Evolutionary conservation across 345 rosid genomes (phyloP).

Genomic region (Anastatica hierochuntica): DNA sequence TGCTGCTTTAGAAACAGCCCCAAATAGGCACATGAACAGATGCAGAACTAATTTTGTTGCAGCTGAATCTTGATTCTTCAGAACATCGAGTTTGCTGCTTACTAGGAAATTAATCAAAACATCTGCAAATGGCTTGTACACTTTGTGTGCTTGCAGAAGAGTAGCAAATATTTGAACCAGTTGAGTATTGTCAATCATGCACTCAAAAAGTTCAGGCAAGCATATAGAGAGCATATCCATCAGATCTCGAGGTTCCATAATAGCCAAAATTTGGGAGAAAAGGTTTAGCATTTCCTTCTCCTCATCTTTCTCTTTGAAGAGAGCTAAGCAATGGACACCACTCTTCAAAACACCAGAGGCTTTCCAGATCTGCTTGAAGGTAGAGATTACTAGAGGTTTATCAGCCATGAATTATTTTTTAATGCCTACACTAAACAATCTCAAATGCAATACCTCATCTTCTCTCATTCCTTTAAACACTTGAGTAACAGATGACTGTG

Average conservation of each 20-base stretch:
- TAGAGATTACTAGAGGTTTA: slow-evolving; percentile 20
- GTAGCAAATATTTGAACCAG: slow-evolving; percentile 79
- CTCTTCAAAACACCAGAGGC: slow-evolving; percentile 88
- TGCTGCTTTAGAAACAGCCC: slow-evolving; percentile 82
- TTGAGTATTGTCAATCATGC: slow-evolving; percentile 84
- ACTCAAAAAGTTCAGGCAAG: slow-evolving; percentile 89
- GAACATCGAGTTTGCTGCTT: slow-evolving; percentile 67
- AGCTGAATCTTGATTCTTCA: slow-evolving; percentile 80
- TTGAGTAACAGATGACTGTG: slow-evolving; percentile 49
- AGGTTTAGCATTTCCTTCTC: slow-evolving; percentile 82
- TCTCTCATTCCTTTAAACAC: slow-evolving; percentile 88
- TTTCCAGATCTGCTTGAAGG: slow-evolving; percentile 66
- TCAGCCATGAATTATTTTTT: neutral
- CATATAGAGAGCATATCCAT: slow-evolving; percentile 98
- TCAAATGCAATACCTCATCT: slow-evolving; percentile 64
- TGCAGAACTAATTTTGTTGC: slow-evolving; percentile 81
- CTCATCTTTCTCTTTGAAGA: slow-evolving; percentile 94
- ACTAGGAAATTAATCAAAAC: slow-evolving; percentile 84
- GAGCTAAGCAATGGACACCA: slow-evolving; percentile 91
- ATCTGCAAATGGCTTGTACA: slow-evolving; percentile 79
- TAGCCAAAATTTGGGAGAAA: slow-evolving; percentile 80
- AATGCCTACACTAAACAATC: slow-evolving; percentile 9
- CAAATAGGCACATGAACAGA: slow-evolving; percentile 79
- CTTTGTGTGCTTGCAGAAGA: slow-evolving; percentile 73
- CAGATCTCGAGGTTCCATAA: slow-evolving; percentile 97